Evolutionary conservation across 2,329 filamentous ascomycete genomes (phyloP), one percentile per base, ranked within the genome.

Genomic region (Aspergillus sp.): DNA sequence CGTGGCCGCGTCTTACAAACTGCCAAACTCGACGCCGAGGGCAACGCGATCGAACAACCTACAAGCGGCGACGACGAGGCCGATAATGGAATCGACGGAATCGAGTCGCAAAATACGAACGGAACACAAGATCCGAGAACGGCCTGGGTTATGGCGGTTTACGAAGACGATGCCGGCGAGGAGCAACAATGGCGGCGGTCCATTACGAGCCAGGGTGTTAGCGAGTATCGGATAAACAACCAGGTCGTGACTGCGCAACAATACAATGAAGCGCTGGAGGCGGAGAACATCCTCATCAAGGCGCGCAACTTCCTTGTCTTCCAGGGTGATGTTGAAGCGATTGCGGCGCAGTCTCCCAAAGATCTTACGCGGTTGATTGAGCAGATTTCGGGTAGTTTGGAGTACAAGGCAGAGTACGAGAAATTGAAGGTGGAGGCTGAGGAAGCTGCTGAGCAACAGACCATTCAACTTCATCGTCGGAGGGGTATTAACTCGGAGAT

Each of bases 111-210:
- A 13, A 67, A 69, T 39, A 47, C 56, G 4, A 83, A 80, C 38
- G 66, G 79, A 60, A 69, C 72, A 47, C 81, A 83, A 55, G 91
- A 98, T 60, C 93, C 93, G 0, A 93, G 90, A 67, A 93, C 85
- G 2, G 94, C 93, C 3, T 98, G 91, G 91, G 94, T 98, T 12
- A 97, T 96, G 90, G 93, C 93, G 25, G 91, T 98, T 13, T 98
- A 97, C 68, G 90, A 96, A 66, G 93, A 98, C 63, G 93, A 98
- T 65, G 90, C 90, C 2, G 91, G 90, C 42, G 88, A 95, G 61
- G 89, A 95, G 68, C 90, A 96, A 64, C 84, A 85, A 57, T 98
- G 93, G 93, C 95, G 95, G 73, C 88, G 93, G 52, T 85, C 84
- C 56, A 98, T 98, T 67, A 97, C 90, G 3, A 88, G 80, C 58